Percentiles rank a stretch among this genome's conserved stretches.
These are phyloP conservation scores for Geotrichum reessii DNA, from an alignment of 1,139 yeast species.

Conservation along the genomic window DNA sequence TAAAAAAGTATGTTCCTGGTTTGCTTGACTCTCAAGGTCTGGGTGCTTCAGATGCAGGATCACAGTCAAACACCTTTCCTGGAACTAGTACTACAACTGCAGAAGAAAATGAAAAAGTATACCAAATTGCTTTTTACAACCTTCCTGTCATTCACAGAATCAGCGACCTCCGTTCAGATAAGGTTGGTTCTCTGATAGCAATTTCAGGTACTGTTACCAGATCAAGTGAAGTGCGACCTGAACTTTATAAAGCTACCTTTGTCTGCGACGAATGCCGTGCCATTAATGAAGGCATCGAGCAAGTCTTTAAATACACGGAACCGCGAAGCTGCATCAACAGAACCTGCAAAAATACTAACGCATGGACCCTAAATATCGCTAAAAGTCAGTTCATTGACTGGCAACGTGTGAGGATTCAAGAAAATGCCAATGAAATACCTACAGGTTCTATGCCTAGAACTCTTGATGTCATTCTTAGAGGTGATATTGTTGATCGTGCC, in stretches of 20 bases:
- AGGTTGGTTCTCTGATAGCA: constrained; percentile 77
- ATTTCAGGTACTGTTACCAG: constrained; percentile 95
- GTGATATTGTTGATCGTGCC: constrained; percentile 92
- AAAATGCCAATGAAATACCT: constrained; percentile 91
- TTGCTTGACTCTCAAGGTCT: constrained; percentile 44
- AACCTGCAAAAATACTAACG: constrained; percentile 78
- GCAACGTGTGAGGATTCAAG: constrained; percentile 96
- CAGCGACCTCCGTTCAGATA: constrained; percentile 84
- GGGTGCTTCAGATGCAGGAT: constrained; percentile 22
- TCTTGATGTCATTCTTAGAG: constrained; percentile 83
- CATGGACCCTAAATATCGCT: constrained; percentile 77
- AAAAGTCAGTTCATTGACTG: constrained; percentile 91
- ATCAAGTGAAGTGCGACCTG: constrained; percentile 96
- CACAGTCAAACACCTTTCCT: constrained; percentile 24
- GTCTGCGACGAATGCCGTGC: constrained; percentile 88
- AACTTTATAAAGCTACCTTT: constrained; percentile 78
- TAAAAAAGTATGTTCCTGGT: constrained; percentile 72
- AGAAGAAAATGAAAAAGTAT: constrained; percentile 61
- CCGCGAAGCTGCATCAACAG: constrained; percentile 89
- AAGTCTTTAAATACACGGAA: constrained; percentile 87
- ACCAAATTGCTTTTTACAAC: constrained; percentile 86
- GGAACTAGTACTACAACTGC: constrained; percentile 32
- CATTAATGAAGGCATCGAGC: constrained; percentile 83
- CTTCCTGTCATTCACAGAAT: constrained; percentile 78
- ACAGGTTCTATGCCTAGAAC: constrained; percentile 99